Conservation (phyloP, 2,329 filamentous ascomycete species). For the Alternaria tenuissima region DNA sequence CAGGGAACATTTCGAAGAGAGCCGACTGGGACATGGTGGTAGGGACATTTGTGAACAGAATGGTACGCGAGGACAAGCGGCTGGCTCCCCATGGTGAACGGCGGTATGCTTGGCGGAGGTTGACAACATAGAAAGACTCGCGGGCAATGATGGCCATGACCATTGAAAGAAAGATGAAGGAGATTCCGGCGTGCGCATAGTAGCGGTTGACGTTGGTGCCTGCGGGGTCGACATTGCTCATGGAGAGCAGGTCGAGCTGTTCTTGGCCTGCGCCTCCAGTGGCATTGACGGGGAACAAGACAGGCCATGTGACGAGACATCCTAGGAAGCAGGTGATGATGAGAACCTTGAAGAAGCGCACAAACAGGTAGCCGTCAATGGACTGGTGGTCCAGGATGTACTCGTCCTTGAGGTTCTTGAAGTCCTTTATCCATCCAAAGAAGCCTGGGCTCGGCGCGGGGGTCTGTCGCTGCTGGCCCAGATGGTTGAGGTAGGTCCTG, state of each 20-base stretch:
- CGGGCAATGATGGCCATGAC: slow-evolving; percentile 56
- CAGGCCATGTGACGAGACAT: slow-evolving; percentile 55
- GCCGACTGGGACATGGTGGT: slow-evolving; percentile 50
- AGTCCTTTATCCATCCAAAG: slow-evolving; percentile 63
- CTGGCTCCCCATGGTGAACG: slow-evolving; percentile 55
- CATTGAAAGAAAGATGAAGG: slow-evolving; percentile 54
- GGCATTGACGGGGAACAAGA: slow-evolving; percentile 58
- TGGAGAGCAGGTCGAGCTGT: slow-evolving; percentile 51
- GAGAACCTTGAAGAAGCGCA: slow-evolving; percentile 58
- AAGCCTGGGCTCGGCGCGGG: slow-evolving; percentile 56
- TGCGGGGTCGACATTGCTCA: slow-evolving; percentile 48
- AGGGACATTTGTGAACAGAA: slow-evolving; percentile 59
- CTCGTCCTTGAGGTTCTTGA: slow-evolving; percentile 53
- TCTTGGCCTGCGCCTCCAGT: slow-evolving; percentile 48
- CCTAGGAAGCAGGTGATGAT: slow-evolving; percentile 55
- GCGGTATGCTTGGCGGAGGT: slow-evolving; percentile 59
- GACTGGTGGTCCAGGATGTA: slow-evolving; percentile 59
- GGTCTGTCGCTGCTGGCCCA: slow-evolving; percentile 56
- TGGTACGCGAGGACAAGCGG: slow-evolving; percentile 57
- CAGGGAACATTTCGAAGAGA: slow-evolving; percentile 51
- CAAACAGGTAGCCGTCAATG: slow-evolving; percentile 59
- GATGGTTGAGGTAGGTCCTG: slow-evolving; percentile 56
- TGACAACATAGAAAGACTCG: slow-evolving; percentile 59
- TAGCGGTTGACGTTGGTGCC: slow-evolving; percentile 48
- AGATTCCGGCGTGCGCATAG: slow-evolving; percentile 56